Base-by-base conservation (phyloP, 345 rosid species). In the Eucalyptus sp. region DNA sequence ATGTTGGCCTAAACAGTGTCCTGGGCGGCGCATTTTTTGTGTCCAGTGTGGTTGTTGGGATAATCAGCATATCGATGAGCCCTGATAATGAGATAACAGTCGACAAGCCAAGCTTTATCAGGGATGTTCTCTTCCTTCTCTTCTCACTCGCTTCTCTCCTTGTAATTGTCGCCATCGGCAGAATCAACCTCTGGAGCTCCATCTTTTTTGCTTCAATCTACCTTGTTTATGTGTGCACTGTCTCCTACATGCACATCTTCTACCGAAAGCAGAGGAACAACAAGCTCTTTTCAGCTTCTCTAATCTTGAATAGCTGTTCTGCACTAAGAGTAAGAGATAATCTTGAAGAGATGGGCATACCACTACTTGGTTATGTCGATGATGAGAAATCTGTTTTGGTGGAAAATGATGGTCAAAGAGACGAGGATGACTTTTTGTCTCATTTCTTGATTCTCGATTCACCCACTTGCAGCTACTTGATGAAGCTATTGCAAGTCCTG, bases 21-120 rank as follows among this genome's bases (percentile, higher is more conserved):
- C 89, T 98, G 18, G 99, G 99, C 3, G 99, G 98, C 4, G 96
- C 98, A 49, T 95, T 96, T 86, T 96, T 98, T 52, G 94, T 98
- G 50, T 94, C 99, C 3, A 91, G 96, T 86, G 94, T 90, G 84
- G 99, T 98, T 50, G 97, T 97, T 49, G 99, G 99, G 71, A 90
- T 96, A 24, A 95, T 98, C 43, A 90, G 97, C 68, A 89, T 93
- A 68, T 86, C 91, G 44, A 91, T 92, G 8, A 92, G 93, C 85
- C 88, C 86, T 5, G 89, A 88, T 76, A 25, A 76, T 81, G 89
- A 92, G 29, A 90, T 97, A 48, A 81, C 92, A 12, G 85, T 97
- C 17, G 99, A 97, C 5, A 92, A 90, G 92, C 90, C 91, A 12
- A 94, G 97, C 87, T 97, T 97, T 91, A 76, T 95, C 29, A 92